Evolutionary conservation across 306 rosid genomes (phyloP), one percentile per base, ranked within the genome.

Genomic region (Prunus armeniaca): DNA sequence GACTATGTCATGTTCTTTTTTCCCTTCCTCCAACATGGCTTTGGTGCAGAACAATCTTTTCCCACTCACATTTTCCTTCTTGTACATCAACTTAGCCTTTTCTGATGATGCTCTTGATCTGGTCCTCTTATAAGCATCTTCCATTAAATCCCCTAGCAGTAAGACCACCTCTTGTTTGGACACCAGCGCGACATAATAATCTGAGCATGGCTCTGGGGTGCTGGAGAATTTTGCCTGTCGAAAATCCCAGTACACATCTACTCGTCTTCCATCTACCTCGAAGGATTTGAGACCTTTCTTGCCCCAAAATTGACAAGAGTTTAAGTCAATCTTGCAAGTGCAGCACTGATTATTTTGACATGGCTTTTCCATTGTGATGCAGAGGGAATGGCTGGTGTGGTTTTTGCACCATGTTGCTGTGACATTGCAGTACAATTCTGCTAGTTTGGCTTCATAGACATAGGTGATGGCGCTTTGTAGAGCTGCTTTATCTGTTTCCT

Each of bases 221-320:
- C 54, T 25, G 46, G 82, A 65, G 78, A 91, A 86, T 78, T 84
- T 78, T 0, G 84, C 85, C 2, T 51, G 83, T 20, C 92, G 79
- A 24, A 91, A 83, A 80, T 87, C 97, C 93, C 97, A 91, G 65
- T 70, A 89, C 58, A 87, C 47, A 28, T 89, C 92, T 5, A 81
- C 81, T 60, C 88, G 71, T 51, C 80, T 61, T 34, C 89, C 88
- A 15, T 82, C 83, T 38, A 89, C 32, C 22, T 84, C 89, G 5
- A 87, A 86, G 10, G 91, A 80, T 66, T 75, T 91, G 20, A 89
- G 89, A 64, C 92, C 92, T 49, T 91, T 89, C 71, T 89, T 87
- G 0, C 93, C 92, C 89, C 90, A 90, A 43, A 85, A 70, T 1
- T 88, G 90, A 3, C 80, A 79, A 0, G 85, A 75, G 65, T 58